phyloP scores from a whole-genome alignment of 2,329 filamentous ascomycete species.

The Aspergillus intermedius region DNA sequence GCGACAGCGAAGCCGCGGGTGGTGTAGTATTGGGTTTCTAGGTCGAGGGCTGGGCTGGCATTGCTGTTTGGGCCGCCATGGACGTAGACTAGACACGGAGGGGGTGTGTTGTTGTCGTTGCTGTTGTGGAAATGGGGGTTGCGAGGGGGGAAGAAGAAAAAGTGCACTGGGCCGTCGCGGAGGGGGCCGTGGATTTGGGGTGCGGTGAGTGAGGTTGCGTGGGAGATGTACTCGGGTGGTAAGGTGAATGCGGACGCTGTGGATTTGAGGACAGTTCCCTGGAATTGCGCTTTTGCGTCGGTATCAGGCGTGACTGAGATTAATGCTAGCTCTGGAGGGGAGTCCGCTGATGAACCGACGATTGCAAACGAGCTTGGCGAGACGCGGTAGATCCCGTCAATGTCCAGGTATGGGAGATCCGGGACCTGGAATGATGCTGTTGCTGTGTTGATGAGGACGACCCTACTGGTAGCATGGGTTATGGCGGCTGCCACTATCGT shows the following conservation, averaged over 20 bases:
- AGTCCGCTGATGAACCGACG: conserved; percentile 14
- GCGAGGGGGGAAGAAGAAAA: conserved; percentile 46
- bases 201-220: conserved; percentile 32
- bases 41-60: conserved; percentile 37
- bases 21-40: conserved; percentile 48
- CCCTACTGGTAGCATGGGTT: conserved; percentile 13
- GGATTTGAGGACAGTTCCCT: conserved; percentile 10
- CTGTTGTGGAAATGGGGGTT: conserved; percentile 38
- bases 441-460: conserved; percentile 12
- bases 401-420: conserved; percentile 13
- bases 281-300: neutral
- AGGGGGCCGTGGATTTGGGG: conserved; percentile 24
- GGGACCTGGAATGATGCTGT: conserved; percentile 9
- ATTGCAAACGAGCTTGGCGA: conserved; percentile 14
- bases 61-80: conserved; percentile 50
- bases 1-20: conserved; percentile 49
- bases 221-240: conserved; percentile 13
- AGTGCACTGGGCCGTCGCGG: conserved; percentile 29
- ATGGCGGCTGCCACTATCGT: conserved; percentile 15
- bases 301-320: conserved; percentile 7
- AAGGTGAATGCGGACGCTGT: conserved; percentile 10
- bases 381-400: conserved; percentile 12
- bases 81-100: conserved; percentile 45
- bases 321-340: conserved; percentile 15
- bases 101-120: conserved; percentile 30